Base-by-base conservation (phyloP, 495 filamentous ascomycete species). In the Cercophora scortea region DNA sequence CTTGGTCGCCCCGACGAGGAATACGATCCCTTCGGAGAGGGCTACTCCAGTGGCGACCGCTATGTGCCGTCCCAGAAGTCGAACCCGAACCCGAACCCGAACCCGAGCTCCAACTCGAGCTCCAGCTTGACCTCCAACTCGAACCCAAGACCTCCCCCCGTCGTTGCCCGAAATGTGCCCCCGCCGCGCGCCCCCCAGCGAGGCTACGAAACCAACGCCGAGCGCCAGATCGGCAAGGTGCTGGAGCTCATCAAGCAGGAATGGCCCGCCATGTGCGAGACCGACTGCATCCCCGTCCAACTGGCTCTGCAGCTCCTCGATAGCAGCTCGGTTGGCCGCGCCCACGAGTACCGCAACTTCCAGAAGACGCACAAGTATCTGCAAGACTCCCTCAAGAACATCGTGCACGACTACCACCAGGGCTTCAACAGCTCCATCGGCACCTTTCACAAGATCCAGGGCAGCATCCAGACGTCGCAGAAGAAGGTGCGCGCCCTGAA, bases 371-470 rank as follows among this genome's bases (percentile, higher is more conserved):
- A 95, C 63, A 71, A 81, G 57, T 82, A 89, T 59, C 80, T 99
- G 17, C 93, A 99, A 64, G 83, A 82, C 60, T 90, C 94, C 3
- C 73, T 99, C 52, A 95, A 95, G 68, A 82, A 85, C 44, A 96
- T 99, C 63, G 93, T 99, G 46, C 95, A 99, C 68, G 91, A 97
- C 71, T 92, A 99, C 63, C 92, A 97, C 59, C 93, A 99, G 68
- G 93, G 90, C 33, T 99, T 99, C 77, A 99, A 96, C 65, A 96
- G 90, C 70, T 95, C 90, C 40, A 97, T 99, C 51, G 94, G 93
- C 65, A 95, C 91, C 13, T 99, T 96, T 61, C 94, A 99, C 71
- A 96, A 92, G 70, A 97, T 99, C 52, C 93, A 97, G 65, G 79
- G 85, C 6, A 95, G 89, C 69, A 95, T 99, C 58, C 87, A 90